A percentile compares a stretch with the other conserved stretches of the same genome.
Conservation (phyloP, 2,329 filamentous ascomycete genomes). For the Onygena corvina region DNA sequence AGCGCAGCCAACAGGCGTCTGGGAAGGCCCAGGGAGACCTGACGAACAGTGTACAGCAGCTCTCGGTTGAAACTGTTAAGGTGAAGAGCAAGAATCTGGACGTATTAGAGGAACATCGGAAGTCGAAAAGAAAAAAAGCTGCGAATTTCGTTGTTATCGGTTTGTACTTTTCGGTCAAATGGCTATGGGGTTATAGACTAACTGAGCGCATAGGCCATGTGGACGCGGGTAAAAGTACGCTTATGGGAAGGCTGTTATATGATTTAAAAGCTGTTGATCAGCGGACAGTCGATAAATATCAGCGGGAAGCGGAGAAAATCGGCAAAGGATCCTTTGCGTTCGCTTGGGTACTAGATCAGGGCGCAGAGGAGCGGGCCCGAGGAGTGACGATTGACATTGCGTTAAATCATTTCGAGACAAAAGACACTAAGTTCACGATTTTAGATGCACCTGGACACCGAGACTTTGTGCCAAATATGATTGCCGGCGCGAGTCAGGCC, state of each 20-base stretch:
- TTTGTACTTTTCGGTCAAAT: conserved; percentile 28
- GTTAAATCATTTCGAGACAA: conserved; percentile 86
- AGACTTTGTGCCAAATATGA: conserved; percentile 98
- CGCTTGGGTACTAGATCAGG: conserved; percentile 92
- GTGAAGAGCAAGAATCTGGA: conserved; percentile 67
- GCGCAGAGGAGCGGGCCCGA: conserved; percentile 72
- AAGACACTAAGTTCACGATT: conserved; percentile 78
- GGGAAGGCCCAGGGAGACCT: conserved; percentile 36
- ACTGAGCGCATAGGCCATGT: conserved; percentile 59
- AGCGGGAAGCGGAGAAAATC: conserved; percentile 76
- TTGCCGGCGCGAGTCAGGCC: conserved; percentile 87
- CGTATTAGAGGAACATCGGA: conserved; percentile 69
- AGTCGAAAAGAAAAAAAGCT: conserved; percentile 61
- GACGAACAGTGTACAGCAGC: conserved; percentile 37
- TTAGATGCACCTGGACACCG: conserved; percentile 87
- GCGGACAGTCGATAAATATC: conserved; percentile 75
- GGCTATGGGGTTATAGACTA: background rate
- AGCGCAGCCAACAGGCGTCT: conserved; percentile 26
- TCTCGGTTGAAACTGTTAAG: conserved; percentile 42
- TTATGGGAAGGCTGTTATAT: conserved; percentile 88
- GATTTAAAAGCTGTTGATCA: conserved; percentile 83
- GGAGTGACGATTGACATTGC: conserved; percentile 97
- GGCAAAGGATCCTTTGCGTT: conserved; percentile 93
- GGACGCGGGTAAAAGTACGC: conserved; percentile 91
- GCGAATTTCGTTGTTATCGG: conserved; percentile 89